Conservation (phyloP, 73 alveolate genomes). For the Tetrahymena elliotti region DNA sequence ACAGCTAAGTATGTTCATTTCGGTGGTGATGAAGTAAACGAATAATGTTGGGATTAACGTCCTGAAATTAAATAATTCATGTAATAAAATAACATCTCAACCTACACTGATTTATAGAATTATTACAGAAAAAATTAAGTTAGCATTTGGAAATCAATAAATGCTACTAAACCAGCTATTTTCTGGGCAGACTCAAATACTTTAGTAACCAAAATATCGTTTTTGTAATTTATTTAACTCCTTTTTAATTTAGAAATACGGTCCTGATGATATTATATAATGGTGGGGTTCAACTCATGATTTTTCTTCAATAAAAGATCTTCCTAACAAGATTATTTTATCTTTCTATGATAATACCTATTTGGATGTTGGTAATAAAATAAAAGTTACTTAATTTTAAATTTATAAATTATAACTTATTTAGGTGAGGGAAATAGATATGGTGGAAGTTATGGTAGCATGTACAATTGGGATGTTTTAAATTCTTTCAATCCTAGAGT, state of each 20-base stretch:
- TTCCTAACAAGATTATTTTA: constrained; percentile 15
- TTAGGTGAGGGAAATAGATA: constrained; percentile 25
- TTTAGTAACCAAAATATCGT: background rate
- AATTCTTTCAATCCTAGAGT: constrained; percentile 17
- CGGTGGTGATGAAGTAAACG: constrained; percentile 38
- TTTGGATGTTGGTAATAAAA: constrained; percentile 7
- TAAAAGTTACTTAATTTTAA: background rate
- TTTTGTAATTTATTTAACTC: background rate
- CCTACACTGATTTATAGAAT: constrained; percentile 8
- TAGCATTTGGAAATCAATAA: background rate
- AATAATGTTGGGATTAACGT: constrained; percentile 6
- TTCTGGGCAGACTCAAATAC: constrained; percentile 6
- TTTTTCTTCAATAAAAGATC: background rate
- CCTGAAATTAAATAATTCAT: constrained; percentile 7
- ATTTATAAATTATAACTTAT: background rate
- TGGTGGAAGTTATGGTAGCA: constrained; percentile 7
- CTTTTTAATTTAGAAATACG: background rate
- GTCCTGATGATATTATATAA: constrained; percentile 28
- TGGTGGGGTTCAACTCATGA: constrained; percentile 43
- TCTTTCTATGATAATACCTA: constrained; percentile 10
- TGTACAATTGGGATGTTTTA: constrained; percentile 27
- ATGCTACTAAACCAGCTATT: constrained; percentile 9
- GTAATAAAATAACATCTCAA: background rate
- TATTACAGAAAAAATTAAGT: constrained; percentile 4
- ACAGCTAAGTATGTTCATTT: constrained; percentile 11